Evolutionary conservation across 371 early-diverging fungal genomes (phyloP), one percentile per base, ranked within the genome.

Genomic region (Globomyces sp.): DNA sequence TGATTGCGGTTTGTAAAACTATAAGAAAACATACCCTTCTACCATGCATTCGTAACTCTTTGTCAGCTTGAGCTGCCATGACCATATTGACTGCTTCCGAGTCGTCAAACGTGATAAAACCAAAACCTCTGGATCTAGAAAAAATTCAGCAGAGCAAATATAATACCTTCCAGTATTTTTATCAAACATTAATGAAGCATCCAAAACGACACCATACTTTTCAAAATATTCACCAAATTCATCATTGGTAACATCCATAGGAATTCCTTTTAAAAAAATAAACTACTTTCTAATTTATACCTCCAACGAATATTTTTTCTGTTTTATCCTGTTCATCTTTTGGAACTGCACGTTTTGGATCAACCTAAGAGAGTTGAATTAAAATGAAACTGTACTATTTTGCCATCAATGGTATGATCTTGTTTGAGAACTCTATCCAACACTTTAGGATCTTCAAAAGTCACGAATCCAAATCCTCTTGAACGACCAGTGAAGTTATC

Each of bases 391-490:
- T 80, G 74, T 86, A 90, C 91, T 63, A 82, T 81, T 76, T 95
- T 95, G 34, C 91, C 93, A 70, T 94, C 93, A 34, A 94, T 68
- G 45, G 80, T 76, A 73, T 94, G 91, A n/a, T 86, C 82, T 66
- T 86, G 79, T 55, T 83, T 82, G 10, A 94, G 77, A 40, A 92
- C 88, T 9, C 78, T 84, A 66, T 90, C 91, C 55, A 93, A 85
- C 10, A 81, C 80, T 39, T 66, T 58, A 34, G 86, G 74, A 62
- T 89, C 86, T 42, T 79, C 74, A 83, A 94, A 94, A 9, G 90
- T 90, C 58, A 95, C 74, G 76, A 95, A 95, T 3, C 92, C 96
- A 82, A 95, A 95, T 0, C 96, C 92, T 55, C 94, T 85, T 11
- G 94, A 92, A 42, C 86, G 85, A 58, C 86, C 85, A 4, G 92